Evolutionary conservation across 352 stramenopile genomes (phyloP).

Genomic region (Phytophthora nicotianae): DNA sequence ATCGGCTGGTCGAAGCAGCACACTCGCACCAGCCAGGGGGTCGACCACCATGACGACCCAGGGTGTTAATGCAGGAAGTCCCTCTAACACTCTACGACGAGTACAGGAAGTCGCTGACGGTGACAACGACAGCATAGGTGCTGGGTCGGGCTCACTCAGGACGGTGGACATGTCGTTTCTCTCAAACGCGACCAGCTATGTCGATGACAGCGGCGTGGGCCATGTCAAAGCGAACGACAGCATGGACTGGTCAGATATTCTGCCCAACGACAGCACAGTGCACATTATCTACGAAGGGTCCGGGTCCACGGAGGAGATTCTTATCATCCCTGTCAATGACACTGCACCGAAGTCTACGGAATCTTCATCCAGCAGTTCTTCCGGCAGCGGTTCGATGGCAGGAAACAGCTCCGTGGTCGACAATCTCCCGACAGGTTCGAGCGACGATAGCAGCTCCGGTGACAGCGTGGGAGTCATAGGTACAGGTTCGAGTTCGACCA

Average conservation of each 20-base stretch:
- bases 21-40: conserved; percentile 6
- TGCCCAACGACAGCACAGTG: conserved; percentile 48
- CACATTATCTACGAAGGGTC: conserved; percentile 49
- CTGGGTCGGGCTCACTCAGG: conserved; percentile 9
- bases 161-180: conserved; percentile 41
- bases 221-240: conserved; percentile 41
- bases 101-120: conserved; percentile 16
- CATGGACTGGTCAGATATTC: conserved; percentile 41
- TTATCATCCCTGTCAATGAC: conserved; percentile 37
- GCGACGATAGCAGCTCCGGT: conserved; percentile 15
- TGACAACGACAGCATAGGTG: conserved; percentile 1
- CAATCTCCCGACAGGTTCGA: conserved; percentile 33
- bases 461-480: conserved; percentile 11
- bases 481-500: conserved; percentile 26
- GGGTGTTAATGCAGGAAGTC: background rate
- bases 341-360: conserved; percentile 10
- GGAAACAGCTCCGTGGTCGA: conserved; percentile 14
- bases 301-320: conserved; percentile 37
- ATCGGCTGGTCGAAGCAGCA: conserved; percentile 8
- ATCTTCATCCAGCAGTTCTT: conserved; percentile 20
- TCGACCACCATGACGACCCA: conserved; percentile 20
- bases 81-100: conserved; percentile 4
- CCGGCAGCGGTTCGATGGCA: conserved; percentile 21
- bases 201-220: conserved; percentile 33
- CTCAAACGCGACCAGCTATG: conserved; percentile 34